Conservation (phyloP, 2,329 filamentous ascomycete species). For the Acrocalymma vagum region DNA sequence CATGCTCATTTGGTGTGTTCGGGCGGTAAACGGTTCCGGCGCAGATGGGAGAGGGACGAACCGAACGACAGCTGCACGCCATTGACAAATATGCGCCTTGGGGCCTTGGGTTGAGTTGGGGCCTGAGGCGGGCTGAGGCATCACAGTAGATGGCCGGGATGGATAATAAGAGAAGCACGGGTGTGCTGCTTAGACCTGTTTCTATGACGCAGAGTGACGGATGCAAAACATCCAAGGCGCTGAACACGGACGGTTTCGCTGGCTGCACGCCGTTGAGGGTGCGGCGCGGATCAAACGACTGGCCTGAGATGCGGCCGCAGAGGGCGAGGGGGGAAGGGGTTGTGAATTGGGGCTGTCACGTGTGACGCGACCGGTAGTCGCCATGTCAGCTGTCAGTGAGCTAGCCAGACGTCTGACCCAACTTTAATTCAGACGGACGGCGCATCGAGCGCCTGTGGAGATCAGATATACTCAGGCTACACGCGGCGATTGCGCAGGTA, state of each 20-base stretch:
- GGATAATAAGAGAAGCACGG: conserved; percentile 16
- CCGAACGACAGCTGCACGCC: conserved; percentile 12
- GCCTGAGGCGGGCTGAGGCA: conserved; percentile 24
- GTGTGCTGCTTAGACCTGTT: conserved; percentile 9
- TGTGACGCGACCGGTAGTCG: conserved; percentile 1
- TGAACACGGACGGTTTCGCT: conserved; percentile 7
- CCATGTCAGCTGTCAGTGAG: too few relatives aligned
- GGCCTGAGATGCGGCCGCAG: conserved; percentile 11
- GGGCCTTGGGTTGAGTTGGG: conserved; percentile 7
- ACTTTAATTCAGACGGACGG: too few relatives aligned
- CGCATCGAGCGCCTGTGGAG: too few relatives aligned
- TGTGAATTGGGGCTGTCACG: conserved; percentile 1
- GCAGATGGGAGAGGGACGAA: conserved; percentile 10
- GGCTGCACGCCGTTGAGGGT: conserved; percentile 2
- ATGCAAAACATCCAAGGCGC: conserved; percentile 17
- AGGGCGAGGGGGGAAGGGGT: too few relatives aligned
- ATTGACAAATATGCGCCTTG: conserved; percentile 31
- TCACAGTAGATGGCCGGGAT: conserved; percentile 7
- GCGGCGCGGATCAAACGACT: conserved; percentile 20
- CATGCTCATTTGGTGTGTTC: conserved; percentile 15
- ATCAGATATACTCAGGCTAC: too few relatives aligned
- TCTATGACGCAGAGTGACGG: conserved; percentile 16
- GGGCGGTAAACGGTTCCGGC: conserved; percentile 14
- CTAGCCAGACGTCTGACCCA: too few relatives aligned
- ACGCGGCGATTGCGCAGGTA: too few relatives aligned